These are phyloP conservation scores for Lathyrus aphaca DNA, from an alignment of 306 rosid species.

Conservation along the genomic window DNA sequence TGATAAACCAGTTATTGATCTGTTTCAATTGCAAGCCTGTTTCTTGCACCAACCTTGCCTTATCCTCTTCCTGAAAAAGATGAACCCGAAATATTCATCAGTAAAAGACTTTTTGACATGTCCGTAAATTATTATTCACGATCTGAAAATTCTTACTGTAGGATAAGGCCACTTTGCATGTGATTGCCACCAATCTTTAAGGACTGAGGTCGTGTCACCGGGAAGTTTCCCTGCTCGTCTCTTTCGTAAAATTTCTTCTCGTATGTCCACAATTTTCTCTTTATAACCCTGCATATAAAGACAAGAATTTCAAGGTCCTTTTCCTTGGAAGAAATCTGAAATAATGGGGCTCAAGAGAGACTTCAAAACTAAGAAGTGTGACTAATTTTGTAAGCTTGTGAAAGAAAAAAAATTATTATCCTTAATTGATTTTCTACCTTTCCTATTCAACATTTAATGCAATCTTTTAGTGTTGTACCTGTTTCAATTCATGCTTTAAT, in stretches of 20 bases:
- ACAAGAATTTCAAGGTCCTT: no score
- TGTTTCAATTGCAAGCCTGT: slow-evolving; percentile 95
- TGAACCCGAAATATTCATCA: background rate
- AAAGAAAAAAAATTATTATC: no score
- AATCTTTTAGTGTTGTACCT: slow-evolving; percentile 46
- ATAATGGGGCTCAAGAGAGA: no score
- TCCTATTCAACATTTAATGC: slow-evolving; percentile 30
- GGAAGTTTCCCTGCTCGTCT: slow-evolving; percentile 99
- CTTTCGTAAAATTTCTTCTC: slow-evolving; percentile 97
- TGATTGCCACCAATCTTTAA: slow-evolving; percentile 96
- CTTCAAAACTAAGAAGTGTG: no score
- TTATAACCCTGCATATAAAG: slow-evolving; percentile 64
- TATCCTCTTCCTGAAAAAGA: slow-evolving; percentile 85
- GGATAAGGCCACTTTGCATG: slow-evolving; percentile 99
- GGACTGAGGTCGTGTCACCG: slow-evolving; percentile 95
- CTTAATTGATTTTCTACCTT: background rate
- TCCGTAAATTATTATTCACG: no score
- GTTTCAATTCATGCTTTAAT: slow-evolving; percentile 88
- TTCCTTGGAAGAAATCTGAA: no score
- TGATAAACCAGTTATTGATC: slow-evolving; percentile 98
- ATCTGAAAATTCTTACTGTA: slow-evolving; percentile 58
- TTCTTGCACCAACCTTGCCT: slow-evolving; percentile 93
- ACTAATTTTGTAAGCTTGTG: no score
- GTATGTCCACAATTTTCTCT: slow-evolving; percentile 92
- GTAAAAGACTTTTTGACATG: no score